Evolutionary conservation across 345 rosid species (phyloP), one percentile per base, ranked within the genome.

Genomic region (Euphorbia lathyris): DNA sequence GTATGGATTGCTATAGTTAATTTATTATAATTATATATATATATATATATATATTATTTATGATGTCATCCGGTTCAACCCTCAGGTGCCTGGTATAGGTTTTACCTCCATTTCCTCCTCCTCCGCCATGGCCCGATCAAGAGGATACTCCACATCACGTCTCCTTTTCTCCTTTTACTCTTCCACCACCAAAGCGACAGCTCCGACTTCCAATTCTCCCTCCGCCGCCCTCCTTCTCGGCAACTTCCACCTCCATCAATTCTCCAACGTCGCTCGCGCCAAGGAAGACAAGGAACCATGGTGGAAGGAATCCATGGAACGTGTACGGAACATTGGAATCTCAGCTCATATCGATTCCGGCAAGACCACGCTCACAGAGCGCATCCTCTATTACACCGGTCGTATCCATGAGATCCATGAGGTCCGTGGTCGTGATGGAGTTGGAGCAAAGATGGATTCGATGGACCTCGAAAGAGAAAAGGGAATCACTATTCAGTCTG

Each of bases 281-380:
- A 91, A 90, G 71, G 97, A 85, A 6, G 91, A 87, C 29, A 92
- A 92, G 68, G 95, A 90, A 25, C 86, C 91, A 66, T 90, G 91
- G 95, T 96, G 99, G 99, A 96, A 89, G 81, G 99, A 92, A n/a
- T 87, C 98, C 9, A 92, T 90, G 97, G 86, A 84, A 9, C 81
- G 78, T 74, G 78, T 86, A 69, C 92, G 99, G 9, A 96, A 96
- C 72, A 96, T 96, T 45, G 98, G 99, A 60, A 96, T 96, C 82
- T 96, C 98, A 0, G 99, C 98, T 53, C 99, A 96, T 68, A 96
- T 96, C 69, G 99, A 92, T 68, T 96, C 99, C 30, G 99, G 99
- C 20, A 96, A 96, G 82, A 96, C 99, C 52, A 96, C 98, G 0
- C 86, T 96, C 13, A 96, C 99, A 8, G 99, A 96, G 82, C 85